A percentile compares a stretch with the other conserved stretches of the same genome.
Conservation (phyloP, 768 basidiomycete genomes). For the Xanthoconium purpureum region DNA sequence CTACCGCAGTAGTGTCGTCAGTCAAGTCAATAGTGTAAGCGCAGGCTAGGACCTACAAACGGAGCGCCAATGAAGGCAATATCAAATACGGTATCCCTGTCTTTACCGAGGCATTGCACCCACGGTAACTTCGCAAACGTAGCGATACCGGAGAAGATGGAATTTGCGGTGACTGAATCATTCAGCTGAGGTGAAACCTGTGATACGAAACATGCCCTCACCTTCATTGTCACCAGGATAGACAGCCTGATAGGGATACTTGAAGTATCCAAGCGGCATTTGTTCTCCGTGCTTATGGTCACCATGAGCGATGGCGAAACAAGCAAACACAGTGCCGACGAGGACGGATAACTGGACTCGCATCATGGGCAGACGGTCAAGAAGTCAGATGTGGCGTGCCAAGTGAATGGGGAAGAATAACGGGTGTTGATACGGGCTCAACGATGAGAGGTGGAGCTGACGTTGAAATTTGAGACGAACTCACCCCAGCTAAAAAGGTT, state of each 20-base stretch:
- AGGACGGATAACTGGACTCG: constrained; percentile 22
- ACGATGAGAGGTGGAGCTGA: neutral
- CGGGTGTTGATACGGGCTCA: neutral
- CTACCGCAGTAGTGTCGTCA: constrained; percentile 27
- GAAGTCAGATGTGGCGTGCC: neutral
- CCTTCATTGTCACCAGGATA: constrained; percentile 60
- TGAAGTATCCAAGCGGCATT: constrained; percentile 64
- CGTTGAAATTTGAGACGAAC: neutral
- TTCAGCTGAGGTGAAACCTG: neutral
- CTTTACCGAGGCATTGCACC: constrained; percentile 70
- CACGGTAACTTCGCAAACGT: constrained; percentile 89
- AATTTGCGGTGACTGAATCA: constrained; percentile 63
- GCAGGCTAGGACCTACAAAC: constrained; percentile 48
- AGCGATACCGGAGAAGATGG: constrained; percentile 77
- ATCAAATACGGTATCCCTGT: constrained; percentile 59
- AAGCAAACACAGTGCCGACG: constrained; percentile 25
- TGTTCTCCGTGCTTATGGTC: constrained; percentile 46
- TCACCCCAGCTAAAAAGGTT: constrained; percentile 16
- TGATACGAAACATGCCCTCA: constrained; percentile 13
- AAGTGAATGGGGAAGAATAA: neutral
- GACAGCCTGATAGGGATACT: constrained; percentile 58
- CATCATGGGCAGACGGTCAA: constrained; percentile 16
- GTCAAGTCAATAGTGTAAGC: neutral
- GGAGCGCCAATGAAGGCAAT: constrained; percentile 82
- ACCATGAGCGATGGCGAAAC: constrained; percentile 34